Evolutionary conservation across 2,329 filamentous ascomycete genomes (phyloP).

Genomic region (Ophiostoma novo-ulmi): DNA sequence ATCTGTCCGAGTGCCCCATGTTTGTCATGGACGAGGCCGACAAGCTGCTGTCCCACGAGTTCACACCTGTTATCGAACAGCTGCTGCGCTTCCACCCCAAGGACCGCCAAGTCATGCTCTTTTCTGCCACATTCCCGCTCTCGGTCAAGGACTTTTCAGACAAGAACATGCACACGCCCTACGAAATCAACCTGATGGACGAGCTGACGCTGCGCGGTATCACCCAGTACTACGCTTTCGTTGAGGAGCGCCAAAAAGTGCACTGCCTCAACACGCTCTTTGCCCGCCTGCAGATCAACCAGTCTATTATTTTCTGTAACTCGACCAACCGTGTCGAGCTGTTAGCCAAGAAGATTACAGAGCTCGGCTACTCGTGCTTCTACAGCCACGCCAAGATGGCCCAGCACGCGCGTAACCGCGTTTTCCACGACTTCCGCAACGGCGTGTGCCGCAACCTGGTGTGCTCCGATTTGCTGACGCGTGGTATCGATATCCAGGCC

Average conservation of each 20-base stretch:
- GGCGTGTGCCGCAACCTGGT: slow-evolving; percentile 97
- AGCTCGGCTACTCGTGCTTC: slow-evolving; percentile 98
- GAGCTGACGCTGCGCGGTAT: slow-evolving; percentile 96
- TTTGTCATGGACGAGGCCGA: slow-evolving; percentile 99
- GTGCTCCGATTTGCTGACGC: slow-evolving; percentile 93
- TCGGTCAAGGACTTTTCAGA: slow-evolving; percentile 98
- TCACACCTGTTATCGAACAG: slow-evolving; percentile 96
- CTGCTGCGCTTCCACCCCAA: slow-evolving; percentile 92
- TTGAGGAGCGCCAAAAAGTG: slow-evolving; percentile 98
- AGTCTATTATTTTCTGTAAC: slow-evolving; percentile 99
- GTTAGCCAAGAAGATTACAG: slow-evolving; percentile 97
- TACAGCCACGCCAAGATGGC: slow-evolving; percentile 99
- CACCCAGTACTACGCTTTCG: slow-evolving; percentile 98
- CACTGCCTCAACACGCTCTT: slow-evolving; percentile 98
- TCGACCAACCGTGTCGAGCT: slow-evolving; percentile 97
- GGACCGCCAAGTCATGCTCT: slow-evolving; percentile 98
- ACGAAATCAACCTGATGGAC: slow-evolving; percentile 99
- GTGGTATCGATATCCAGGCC: slow-evolving; percentile 98
- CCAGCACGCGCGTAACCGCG: slow-evolving; percentile 91
- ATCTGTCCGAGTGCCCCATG: slow-evolving; percentile 91
- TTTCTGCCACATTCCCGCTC: slow-evolving; percentile 94
- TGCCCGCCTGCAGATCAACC: slow-evolving; percentile 98
- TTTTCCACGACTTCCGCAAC: slow-evolving; percentile 98
- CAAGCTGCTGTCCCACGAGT: slow-evolving; percentile 93
- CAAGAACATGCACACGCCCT: slow-evolving; percentile 93